These are phyloP conservation scores for Pyrenochaeta sp. DNA, from an alignment of 2,329 filamentous ascomycete species.

Conservation along the genomic window DNA sequence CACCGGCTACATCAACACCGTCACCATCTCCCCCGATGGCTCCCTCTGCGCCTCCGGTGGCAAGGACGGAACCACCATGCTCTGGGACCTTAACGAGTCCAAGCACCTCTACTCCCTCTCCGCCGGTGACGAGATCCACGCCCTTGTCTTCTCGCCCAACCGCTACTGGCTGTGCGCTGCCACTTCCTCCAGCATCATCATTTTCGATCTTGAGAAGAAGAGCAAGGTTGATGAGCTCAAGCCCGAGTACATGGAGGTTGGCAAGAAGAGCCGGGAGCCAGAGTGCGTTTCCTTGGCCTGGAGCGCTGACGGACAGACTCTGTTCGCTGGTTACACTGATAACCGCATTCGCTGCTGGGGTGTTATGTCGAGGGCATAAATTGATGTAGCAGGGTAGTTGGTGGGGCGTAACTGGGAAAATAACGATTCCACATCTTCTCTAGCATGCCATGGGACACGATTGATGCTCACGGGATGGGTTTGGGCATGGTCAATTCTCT, in stretches of 20 bases:
- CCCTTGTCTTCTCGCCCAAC: slow-evolving; percentile 99
- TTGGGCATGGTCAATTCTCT: slow-evolving; percentile 44
- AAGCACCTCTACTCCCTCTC: slow-evolving; percentile 99
- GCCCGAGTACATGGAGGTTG: slow-evolving; percentile 93
- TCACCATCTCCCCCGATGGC: slow-evolving; percentile 99
- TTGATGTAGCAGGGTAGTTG: slow-evolving; percentile 34
- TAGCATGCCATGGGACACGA: slow-evolving; percentile 49
- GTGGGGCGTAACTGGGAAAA: slow-evolving; percentile 42
- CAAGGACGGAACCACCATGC: slow-evolving; percentile 99
- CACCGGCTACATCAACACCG: slow-evolving; percentile 99
- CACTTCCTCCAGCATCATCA: slow-evolving; percentile 97
- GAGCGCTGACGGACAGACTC: slow-evolving; percentile 97
- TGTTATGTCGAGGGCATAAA: slow-evolving; percentile 52
- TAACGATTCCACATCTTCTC: slow-evolving; percentile 50
- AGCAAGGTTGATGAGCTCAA: slow-evolving; percentile 99
- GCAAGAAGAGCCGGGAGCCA: slow-evolving; percentile 99
- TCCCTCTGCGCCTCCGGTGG: slow-evolving; percentile 98
- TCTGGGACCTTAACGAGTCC: slow-evolving; percentile 99
- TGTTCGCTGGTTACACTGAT: slow-evolving; percentile 99
- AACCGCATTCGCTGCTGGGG: slow-evolving; percentile 70
- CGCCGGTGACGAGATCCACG: slow-evolving; percentile 99
- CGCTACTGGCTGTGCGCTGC: slow-evolving; percentile 99
- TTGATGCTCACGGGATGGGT: slow-evolving; percentile 44
- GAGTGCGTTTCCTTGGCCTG: slow-evolving; percentile 98
- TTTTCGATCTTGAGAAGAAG: slow-evolving; percentile 99